These are phyloP conservation scores for Galerina marginata DNA, from an alignment of 768 basidiomycete species.

Conservation along the genomic window DNA sequence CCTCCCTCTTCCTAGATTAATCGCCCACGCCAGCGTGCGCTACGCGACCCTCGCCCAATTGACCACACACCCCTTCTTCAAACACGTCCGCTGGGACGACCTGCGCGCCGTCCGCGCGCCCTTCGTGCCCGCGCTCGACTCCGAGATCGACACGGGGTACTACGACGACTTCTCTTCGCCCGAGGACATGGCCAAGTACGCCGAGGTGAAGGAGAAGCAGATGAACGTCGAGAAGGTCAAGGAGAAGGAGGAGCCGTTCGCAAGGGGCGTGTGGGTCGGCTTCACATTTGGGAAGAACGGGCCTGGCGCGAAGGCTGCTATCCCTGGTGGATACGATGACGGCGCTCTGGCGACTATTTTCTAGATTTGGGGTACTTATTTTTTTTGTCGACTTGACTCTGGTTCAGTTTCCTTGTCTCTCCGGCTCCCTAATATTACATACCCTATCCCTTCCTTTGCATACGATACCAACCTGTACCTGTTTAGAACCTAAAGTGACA, in stretches of 20 bases:
- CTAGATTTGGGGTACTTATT: conserved; percentile 28
- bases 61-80: conserved; percentile 83
- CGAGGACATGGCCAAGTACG: conserved; percentile 99
- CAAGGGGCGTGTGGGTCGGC: conserved; percentile 87
- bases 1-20: conserved; percentile 50
- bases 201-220: conserved; percentile 98
- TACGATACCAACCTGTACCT: too few species aligned
- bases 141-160: conserved; percentile 94
- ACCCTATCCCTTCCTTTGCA: too few species aligned
- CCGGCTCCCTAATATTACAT: background rate
- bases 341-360: conserved; percentile 67
- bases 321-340: conserved; percentile 49
- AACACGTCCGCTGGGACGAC: conserved; percentile 73
- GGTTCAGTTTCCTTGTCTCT: background rate
- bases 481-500: too few species aligned
- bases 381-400: background rate
- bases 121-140: conserved; percentile 93
- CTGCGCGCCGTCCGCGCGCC: conserved; percentile 81
- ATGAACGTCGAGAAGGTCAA: conserved; percentile 88
- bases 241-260: conserved; percentile 80
- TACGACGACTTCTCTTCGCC: conserved; percentile 89
- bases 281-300: conserved; percentile 93
- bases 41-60: conserved; percentile 78
- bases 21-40: conserved; percentile 84
- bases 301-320: conserved; percentile 55